phyloP scores from a whole-genome alignment of 805 yeast genomes.

The Saturnispora serradocipensis region DNA sequence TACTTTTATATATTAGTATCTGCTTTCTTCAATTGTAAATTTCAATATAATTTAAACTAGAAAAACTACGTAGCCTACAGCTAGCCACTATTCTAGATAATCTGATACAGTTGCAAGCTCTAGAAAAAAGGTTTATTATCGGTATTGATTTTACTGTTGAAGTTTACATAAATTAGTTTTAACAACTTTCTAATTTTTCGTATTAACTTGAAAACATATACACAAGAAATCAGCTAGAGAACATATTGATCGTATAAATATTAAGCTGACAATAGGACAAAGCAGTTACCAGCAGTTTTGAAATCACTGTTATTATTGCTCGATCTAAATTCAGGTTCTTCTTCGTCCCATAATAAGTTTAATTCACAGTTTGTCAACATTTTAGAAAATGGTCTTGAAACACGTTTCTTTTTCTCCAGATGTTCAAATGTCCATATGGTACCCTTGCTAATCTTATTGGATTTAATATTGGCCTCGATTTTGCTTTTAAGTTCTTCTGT shows the following conservation, averaged over 20 bases:
- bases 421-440: background rate
- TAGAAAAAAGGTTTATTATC: too few species aligned
- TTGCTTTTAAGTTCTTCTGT: background rate
- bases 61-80: too few species aligned
- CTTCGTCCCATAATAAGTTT: background rate
- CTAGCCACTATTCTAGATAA: too few species aligned
- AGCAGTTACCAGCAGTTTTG: conserved; percentile 1
- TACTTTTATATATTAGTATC: background rate
- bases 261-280: background rate
- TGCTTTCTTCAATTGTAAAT: background rate
- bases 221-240: background rate
- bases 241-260: background rate
- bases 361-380: background rate
- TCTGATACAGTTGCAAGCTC: too few species aligned
- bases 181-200: too few species aligned
- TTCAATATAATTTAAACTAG: too few species aligned
- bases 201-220: background rate
- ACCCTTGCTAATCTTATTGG: background rate
- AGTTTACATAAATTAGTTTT: too few species aligned
- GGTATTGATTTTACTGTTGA: too few species aligned
- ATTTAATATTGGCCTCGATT: background rate
- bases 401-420: background rate
- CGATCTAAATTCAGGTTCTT: background rate
- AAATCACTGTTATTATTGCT: background rate
- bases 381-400: background rate